phyloP scores from a whole-genome alignment of 106 monocot species.

The Agapanthus africanus region DNA sequence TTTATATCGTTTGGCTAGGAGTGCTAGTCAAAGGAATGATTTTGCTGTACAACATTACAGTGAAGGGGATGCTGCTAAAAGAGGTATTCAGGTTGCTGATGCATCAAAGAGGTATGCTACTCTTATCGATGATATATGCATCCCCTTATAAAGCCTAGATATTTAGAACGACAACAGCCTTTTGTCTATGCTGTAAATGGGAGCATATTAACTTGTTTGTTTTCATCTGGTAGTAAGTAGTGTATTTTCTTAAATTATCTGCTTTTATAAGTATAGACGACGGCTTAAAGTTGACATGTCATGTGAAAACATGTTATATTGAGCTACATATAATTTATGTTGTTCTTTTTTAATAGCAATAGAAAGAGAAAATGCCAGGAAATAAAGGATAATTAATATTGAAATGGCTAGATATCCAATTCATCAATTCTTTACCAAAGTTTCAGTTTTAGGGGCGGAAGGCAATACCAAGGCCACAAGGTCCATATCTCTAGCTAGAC shows the following conservation, averaged over 20 bases:
- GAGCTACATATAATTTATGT: no score
- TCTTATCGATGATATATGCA: not conserved
- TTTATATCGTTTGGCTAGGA: conserved; percentile 78
- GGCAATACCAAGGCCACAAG: no score
- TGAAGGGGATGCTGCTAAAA: conserved; percentile 1
- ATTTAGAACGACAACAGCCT: not conserved
- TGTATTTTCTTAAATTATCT: not conserved
- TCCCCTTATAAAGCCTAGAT: not conserved
- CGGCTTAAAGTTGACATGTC: not conserved
- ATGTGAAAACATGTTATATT: no score
- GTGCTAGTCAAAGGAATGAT: conserved; percentile 53
- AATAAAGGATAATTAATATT: no score
- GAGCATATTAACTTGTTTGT: no score
- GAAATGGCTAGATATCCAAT: no score
- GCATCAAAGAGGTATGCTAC: conserved; percentile 32
- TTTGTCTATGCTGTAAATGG: no score
- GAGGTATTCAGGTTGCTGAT: conserved; percentile 13
- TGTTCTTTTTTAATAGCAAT: no score
- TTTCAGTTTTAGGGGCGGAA: no score
- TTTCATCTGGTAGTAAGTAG: not conserved
- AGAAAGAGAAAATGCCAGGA: no score
- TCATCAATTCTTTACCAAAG: no score
- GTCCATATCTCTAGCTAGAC: no score
- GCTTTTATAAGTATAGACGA: not conserved
- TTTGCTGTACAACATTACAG: conserved; percentile 10